phyloP scores from a whole-genome alignment of 2,329 filamentous ascomycete species.

The Leptographium wingfieldii region DNA sequence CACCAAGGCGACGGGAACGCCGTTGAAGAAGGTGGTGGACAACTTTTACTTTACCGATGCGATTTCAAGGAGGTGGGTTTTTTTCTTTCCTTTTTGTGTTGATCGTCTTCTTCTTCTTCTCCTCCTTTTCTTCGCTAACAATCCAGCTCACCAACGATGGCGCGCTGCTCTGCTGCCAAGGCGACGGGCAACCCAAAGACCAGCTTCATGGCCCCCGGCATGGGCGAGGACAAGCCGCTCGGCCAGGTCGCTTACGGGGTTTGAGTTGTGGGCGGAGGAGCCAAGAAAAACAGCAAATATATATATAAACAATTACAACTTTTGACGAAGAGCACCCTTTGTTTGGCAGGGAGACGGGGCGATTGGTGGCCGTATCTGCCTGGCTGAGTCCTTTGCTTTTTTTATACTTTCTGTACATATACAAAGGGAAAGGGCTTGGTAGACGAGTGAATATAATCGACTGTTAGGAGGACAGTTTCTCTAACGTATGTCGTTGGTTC shows the following conservation, averaged over 20 bases:
- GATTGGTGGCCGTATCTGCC: slow-evolving; percentile 19
- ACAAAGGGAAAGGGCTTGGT: slow-evolving; percentile 9
- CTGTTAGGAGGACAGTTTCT: background rate
- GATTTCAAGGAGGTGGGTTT: slow-evolving; percentile 74
- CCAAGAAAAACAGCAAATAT: slow-evolving; percentile 12
- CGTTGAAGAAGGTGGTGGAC: slow-evolving; percentile 75
- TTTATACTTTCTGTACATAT: slow-evolving; percentile 15
- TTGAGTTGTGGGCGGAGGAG: slow-evolving; percentile 20
- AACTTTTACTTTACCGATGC: slow-evolving; percentile 98
- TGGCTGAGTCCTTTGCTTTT: slow-evolving; percentile 2
- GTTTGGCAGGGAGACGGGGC: background rate
- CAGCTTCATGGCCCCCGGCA: slow-evolving; percentile 65
- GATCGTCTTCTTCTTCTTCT: background rate
- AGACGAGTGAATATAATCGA: slow-evolving; percentile 12
- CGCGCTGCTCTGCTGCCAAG: slow-evolving; percentile 89
- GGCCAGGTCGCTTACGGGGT: slow-evolving; percentile 48
- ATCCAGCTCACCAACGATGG: slow-evolving; percentile 88
- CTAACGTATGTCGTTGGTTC: too few relatives aligned
- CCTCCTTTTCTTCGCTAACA: background rate
- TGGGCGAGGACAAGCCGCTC: slow-evolving; percentile 48
- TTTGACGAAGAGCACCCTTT: background rate
- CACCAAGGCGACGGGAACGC: slow-evolving; percentile 53
- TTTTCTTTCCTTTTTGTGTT: background rate
- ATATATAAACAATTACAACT: background rate
- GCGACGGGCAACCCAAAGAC: slow-evolving; percentile 65